These are phyloP conservation scores for Cryptococcus depauperatus DNA, from an alignment of 1,284 basidiomycete genomes.

Conservation along the genomic window DNA sequence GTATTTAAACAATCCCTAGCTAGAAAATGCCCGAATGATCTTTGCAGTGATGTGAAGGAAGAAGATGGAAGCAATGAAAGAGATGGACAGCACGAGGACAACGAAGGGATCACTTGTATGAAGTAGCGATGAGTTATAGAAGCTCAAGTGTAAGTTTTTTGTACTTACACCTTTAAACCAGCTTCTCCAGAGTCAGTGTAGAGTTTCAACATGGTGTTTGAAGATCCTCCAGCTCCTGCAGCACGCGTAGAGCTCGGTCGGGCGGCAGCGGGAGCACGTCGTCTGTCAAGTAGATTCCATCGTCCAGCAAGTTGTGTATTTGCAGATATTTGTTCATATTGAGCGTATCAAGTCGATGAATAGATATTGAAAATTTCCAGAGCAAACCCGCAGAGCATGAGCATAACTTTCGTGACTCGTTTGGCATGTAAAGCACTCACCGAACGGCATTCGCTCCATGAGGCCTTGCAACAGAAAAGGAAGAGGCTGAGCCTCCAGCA, in stretches of 20 bases:
- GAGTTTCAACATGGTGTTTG: slow-evolving; percentile 95
- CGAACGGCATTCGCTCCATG: slow-evolving; percentile 43
- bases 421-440: too few species aligned
- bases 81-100: slow-evolving; percentile 90
- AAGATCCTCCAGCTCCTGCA: slow-evolving; percentile 91
- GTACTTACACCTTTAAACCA: slow-evolving; percentile 77
- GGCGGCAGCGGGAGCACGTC: slow-evolving; percentile 65
- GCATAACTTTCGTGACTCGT: background rate
- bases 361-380: background rate
- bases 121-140: background rate
- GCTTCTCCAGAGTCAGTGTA: slow-evolving; percentile 94
- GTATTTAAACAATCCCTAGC: slow-evolving; percentile 48
- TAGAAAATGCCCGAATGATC: slow-evolving; percentile 81
- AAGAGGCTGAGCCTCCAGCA: slow-evolving; percentile 24
- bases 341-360: background rate
- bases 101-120: slow-evolving; percentile 84
- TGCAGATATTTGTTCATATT: background rate
- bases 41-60: slow-evolving; percentile 97
- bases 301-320: background rate
- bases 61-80: slow-evolving; percentile 98
- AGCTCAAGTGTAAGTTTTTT: background rate
- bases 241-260: slow-evolving; percentile 83
- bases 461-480: slow-evolving; percentile 38
- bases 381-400: background rate
- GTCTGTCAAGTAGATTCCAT: too few species aligned